Conservation (phyloP, 352 stramenopile genomes). For the Pythium volutum region DNA sequence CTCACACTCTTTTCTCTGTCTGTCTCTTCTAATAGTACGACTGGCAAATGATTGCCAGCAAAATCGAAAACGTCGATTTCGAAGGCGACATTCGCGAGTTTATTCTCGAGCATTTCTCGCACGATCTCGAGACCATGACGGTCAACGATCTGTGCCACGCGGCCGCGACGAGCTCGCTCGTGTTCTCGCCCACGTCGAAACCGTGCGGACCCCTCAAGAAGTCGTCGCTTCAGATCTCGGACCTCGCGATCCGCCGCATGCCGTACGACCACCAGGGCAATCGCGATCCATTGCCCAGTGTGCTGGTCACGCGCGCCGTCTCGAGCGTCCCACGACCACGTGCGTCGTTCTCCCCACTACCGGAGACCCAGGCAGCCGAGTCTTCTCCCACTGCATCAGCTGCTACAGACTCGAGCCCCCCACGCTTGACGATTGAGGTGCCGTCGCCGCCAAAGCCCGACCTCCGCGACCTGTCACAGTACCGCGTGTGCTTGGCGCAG, state of each 20-base stretch:
- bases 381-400: neutral
- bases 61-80: slow-evolving; percentile 69
- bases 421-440: slow-evolving; percentile 21
- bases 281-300: slow-evolving; percentile 36
- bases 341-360: neutral
- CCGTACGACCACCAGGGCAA: slow-evolving; percentile 65
- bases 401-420: neutral
- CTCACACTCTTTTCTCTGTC: too few species aligned
- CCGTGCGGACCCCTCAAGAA: slow-evolving; percentile 44
- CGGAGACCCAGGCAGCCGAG: neutral
- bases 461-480: slow-evolving; percentile 11
- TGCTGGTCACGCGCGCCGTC: slow-evolving; percentile 34
- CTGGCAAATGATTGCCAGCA: slow-evolving; percentile 74
- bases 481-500: slow-evolving; percentile 33
- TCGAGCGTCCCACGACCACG: neutral
- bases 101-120: slow-evolving; percentile 41
- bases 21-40: slow-evolving; percentile 53
- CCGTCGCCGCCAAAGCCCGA: slow-evolving; percentile 12
- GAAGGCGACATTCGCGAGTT: slow-evolving; percentile 70
- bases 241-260: slow-evolving; percentile 61
- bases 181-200: slow-evolving; percentile 45
- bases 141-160: slow-evolving; percentile 62
- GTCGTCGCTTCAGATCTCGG: slow-evolving; percentile 53
- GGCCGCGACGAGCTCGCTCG: slow-evolving; percentile 29
- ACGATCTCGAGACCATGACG: slow-evolving; percentile 46